A percentile compares a stretch with the other conserved stretches of the same genome.
phyloP scores from a whole-genome alignment of 495 filamentous ascomycete species.

The Hypoxylon rickii region DNA sequence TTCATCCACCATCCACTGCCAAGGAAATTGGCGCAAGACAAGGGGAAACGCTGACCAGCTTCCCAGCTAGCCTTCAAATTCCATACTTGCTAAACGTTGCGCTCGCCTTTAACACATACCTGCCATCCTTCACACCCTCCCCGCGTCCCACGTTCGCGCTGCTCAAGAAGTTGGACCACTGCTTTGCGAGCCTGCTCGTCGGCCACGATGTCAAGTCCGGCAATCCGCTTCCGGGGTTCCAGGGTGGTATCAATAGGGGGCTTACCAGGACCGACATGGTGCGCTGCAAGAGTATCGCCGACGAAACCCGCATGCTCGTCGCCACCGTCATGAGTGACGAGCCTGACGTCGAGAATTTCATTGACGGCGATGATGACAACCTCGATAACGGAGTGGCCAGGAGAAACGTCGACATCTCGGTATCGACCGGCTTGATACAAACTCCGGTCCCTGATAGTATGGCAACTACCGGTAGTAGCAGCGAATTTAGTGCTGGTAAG shows the following conservation, averaged over 20 bases:
- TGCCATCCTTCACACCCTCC: constrained; percentile 69
- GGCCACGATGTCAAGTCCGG: constrained; percentile 69
- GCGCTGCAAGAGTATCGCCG: constrained; percentile 75
- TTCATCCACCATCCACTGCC: background rate
- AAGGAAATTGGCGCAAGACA: background rate
- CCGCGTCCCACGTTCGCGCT: constrained; percentile 66
- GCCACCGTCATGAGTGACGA: constrained; percentile 63
- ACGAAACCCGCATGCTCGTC: constrained; percentile 67
- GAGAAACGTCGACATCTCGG: constrained; percentile 9
- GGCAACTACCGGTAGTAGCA: background rate
- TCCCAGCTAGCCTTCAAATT: constrained; percentile 75
- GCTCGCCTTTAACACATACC: constrained; percentile 64
- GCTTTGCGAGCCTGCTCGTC: constrained; percentile 72
- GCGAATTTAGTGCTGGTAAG: background rate
- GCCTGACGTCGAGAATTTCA: constrained; percentile 30
- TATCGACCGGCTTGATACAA: constrained; percentile 20
- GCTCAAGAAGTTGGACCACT: constrained; percentile 75
- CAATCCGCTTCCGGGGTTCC: constrained; percentile 68
- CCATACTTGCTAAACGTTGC: constrained; percentile 81
- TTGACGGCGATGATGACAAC: constrained; percentile 7
- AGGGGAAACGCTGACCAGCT: background rate
- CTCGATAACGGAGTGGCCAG: background rate
- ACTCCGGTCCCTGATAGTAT: background rate
- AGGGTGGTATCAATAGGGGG: constrained; percentile 41
- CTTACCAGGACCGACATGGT: constrained; percentile 79